Evolutionary conservation across 2,329 filamentous ascomycete genomes (phyloP), one percentile per base, ranked within the genome.

Genomic region (Ilyonectria destructans): DNA sequence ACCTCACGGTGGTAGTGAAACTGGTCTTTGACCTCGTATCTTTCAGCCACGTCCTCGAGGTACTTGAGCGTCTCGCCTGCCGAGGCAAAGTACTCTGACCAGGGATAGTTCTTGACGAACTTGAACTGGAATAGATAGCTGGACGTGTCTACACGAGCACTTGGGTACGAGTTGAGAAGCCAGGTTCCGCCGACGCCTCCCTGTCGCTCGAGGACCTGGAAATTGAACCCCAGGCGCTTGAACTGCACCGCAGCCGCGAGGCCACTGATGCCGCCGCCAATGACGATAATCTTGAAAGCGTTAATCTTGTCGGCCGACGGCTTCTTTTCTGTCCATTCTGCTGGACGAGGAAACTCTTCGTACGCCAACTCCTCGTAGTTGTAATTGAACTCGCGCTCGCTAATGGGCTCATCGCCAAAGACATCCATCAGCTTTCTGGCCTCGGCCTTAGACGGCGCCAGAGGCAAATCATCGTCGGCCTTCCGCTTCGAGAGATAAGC

Each of bases 91-190:
- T 62, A 66, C 21, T 66, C 63, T 12, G 51, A 52, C 63, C 63
- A 66, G 6, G 58, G 63, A 29, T 66, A 66, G 51, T 66, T 66
- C 26, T 66, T 66, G 17, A 66, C 51, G 43, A 66, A 66, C 26
- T 66, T 66, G 58, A 62, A 66, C 52, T 66, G 64, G 23, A 67
- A 67, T 31, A 67, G 58, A 26, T 52, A 67, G 26, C 64, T 67
- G 13, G 64, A 58, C 5, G 51, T 58, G 23, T 67, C 58, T 8
- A 67, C 64, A 4, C 64, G 51, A 1, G 64, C 64, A 29, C 57
- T 58, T 4, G 64, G 64, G 15, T 67, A 67, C 4, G 58, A 52
- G 12, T 67, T 67, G 31, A 58, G 58, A 2, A 67, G 64, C 64
- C 64, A 67, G 3, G 64, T 67, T 4, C 64, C 64, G 6, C 64